Percentiles rank a stretch among this genome's conserved stretches.
Conservation (phyloP, 2,329 filamentous ascomycete genomes). For the Fusarium annulatum region DNA sequence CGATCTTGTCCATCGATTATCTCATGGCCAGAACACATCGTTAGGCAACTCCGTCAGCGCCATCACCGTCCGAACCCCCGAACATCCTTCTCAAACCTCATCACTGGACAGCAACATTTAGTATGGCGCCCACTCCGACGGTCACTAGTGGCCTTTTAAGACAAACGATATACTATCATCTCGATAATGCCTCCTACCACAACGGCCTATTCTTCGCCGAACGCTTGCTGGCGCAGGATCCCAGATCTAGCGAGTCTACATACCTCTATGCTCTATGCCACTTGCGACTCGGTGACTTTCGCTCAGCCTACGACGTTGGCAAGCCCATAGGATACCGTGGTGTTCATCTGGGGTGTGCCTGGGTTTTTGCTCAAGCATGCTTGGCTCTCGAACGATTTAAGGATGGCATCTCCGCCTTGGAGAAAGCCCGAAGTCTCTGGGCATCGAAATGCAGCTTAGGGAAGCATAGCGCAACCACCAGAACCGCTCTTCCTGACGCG, state of each 20-base stretch:
- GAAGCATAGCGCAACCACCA: slow-evolving; percentile 80
- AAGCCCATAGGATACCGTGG: slow-evolving; percentile 77
- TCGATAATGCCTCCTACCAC: slow-evolving; percentile 89
- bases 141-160: slow-evolving; percentile 64
- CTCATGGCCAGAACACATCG: slow-evolving; percentile 46
- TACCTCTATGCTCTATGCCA: slow-evolving; percentile 89
- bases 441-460: slow-evolving; percentile 79
- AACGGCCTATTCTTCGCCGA: slow-evolving; percentile 96
- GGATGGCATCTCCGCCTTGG: slow-evolving; percentile 85
- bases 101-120: slow-evolving; percentile 42
- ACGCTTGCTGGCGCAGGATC: slow-evolving; percentile 85
- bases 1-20: slow-evolving; percentile 14
- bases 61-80: slow-evolving; percentile 19
- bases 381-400: slow-evolving; percentile 80
- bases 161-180: slow-evolving; percentile 73
- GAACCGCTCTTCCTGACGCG: slow-evolving; percentile 83
- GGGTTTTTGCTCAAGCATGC: slow-evolving; percentile 91
- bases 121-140: slow-evolving; percentile 65
- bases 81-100: slow-evolving; percentile 14
- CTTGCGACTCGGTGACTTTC: slow-evolving; percentile 82
- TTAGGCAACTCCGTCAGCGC: slow-evolving; percentile 35
- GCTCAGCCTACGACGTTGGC: slow-evolving; percentile 86
- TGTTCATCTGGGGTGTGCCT: slow-evolving; percentile 85
- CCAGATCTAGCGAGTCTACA: slow-evolving; percentile 80
- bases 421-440: slow-evolving; percentile 85